A percentile compares a stretch with the other conserved stretches of the same genome.
These are phyloP conservation scores for Penicillium crystallinum DNA, from an alignment of 495 filamentous ascomycete genomes.

Conservation along the genomic window DNA sequence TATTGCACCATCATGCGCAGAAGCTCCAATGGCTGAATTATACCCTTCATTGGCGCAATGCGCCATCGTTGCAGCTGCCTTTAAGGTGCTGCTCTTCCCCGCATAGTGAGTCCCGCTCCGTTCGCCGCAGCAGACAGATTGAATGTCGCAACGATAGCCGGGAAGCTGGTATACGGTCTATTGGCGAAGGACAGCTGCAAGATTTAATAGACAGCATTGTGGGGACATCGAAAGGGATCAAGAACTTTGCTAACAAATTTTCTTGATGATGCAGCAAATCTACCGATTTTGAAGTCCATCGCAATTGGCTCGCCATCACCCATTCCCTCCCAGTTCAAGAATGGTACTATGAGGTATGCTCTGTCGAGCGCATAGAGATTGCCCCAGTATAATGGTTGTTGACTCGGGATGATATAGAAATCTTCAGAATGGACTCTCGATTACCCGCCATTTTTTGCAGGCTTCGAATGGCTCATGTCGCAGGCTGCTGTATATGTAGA, in stretches of 20 bases:
- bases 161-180: neutral
- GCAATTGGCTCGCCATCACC: slow-evolving; percentile 96
- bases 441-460: slow-evolving; percentile 96
- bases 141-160: neutral
- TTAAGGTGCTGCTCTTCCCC: slow-evolving; percentile 92
- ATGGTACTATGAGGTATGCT: slow-evolving; percentile 84
- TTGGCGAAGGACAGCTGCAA: neutral
- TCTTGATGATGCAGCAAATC: slow-evolving; percentile 64
- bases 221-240: neutral
- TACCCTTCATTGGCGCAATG: slow-evolving; percentile 85
- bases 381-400: neutral
- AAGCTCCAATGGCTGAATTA: slow-evolving; percentile 64
- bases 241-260: neutral
- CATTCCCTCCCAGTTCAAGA: slow-evolving; percentile 79
- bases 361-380: neutral
- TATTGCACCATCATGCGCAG: slow-evolving; percentile 21
- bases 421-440: slow-evolving; percentile 99
- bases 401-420: slow-evolving; percentile 44
- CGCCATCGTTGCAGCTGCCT: slow-evolving; percentile 77
- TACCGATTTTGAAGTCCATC: slow-evolving; percentile 98
- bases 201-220: neutral
- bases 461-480: slow-evolving; percentile 91
- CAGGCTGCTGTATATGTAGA: slow-evolving; percentile 72
- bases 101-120: slow-evolving; percentile 69
- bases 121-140: neutral